Evolutionary conservation across 345 rosid species (phyloP).

Genomic region (Eutrema yunnanense): DNA sequence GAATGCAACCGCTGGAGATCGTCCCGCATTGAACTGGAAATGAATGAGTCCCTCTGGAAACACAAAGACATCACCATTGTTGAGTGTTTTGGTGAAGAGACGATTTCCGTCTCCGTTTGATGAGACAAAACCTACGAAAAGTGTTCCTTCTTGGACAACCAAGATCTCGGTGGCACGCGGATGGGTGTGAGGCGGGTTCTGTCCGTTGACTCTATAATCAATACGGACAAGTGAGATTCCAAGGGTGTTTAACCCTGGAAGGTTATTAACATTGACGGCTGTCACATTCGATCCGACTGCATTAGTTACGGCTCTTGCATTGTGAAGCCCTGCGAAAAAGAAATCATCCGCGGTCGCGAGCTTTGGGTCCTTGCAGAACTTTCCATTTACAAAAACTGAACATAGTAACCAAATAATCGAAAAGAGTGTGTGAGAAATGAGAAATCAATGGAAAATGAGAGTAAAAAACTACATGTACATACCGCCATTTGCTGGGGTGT

Average conservation of each 20-base stretch:
- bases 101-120: slow-evolving; percentile 18
- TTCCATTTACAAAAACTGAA: slow-evolving; percentile 22
- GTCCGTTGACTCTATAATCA: slow-evolving; percentile 4
- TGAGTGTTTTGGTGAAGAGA: slow-evolving; percentile 7
- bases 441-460: background rate
- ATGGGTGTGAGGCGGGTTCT: slow-evolving; percentile 28
- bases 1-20: background rate
- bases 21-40: slow-evolving; percentile 1
- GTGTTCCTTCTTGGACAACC: slow-evolving; percentile 2
- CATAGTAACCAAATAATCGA: background rate
- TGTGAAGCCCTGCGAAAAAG: background rate
- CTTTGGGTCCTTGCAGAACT: slow-evolving; percentile 24
- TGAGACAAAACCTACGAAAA: slow-evolving; percentile 20
- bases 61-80: slow-evolving; percentile 4
- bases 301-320: background rate
- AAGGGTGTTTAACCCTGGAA: slow-evolving; percentile 24
- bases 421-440: background rate
- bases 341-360: slow-evolving; percentile 8
- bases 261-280: background rate
- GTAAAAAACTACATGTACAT: background rate
- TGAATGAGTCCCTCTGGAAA: slow-evolving; percentile 20
- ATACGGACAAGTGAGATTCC: slow-evolving; percentile 24
- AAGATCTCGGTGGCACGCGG: slow-evolving; percentile 33
- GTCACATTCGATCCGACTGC: background rate
- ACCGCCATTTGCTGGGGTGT: slow-evolving; percentile 1